Conservation (phyloP, 2,329 filamentous ascomycete species). For the Penicillium sp. region DNA sequence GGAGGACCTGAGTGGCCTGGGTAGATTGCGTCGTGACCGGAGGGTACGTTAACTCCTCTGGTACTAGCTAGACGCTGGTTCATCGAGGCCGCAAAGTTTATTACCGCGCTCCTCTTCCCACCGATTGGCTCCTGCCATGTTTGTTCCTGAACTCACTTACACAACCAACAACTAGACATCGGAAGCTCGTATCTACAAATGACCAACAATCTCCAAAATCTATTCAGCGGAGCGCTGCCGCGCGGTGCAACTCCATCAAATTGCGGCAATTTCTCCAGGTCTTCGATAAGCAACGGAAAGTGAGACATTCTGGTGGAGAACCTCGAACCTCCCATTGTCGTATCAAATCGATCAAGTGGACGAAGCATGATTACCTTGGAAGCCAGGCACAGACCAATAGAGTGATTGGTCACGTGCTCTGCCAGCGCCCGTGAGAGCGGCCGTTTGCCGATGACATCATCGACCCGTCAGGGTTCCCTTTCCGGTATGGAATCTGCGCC, state of each 20-base stretch:
- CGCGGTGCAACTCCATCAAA: neutral
- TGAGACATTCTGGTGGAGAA: neutral
- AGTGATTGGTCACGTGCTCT: neutral
- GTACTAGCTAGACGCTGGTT: neutral
- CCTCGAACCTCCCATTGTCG: too few relatives aligned
- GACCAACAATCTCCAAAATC: neutral
- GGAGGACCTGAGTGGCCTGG: neutral
- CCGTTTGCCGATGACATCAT: neutral
- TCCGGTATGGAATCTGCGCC: neutral
- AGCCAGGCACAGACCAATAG: neutral
- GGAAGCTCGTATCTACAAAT: neutral
- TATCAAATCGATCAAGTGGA: neutral
- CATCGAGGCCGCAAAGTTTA: neutral
- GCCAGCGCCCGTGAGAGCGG: neutral
- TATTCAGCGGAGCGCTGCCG: neutral
- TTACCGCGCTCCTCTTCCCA: neutral
- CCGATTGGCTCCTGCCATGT: neutral
- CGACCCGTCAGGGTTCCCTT: neutral
- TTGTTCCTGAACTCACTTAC: too few relatives aligned
- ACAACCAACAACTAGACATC: too few relatives aligned
- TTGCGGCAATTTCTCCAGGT: neutral
- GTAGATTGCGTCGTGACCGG: neutral
- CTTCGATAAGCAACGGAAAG: neutral
- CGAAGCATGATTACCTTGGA: too few relatives aligned
- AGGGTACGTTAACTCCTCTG: neutral